Evolutionary conservation across 1,139 yeast genomes (phyloP), one percentile per base, ranked within the genome.

Genomic region (Yamadazyma pseudoaaseri): DNA sequence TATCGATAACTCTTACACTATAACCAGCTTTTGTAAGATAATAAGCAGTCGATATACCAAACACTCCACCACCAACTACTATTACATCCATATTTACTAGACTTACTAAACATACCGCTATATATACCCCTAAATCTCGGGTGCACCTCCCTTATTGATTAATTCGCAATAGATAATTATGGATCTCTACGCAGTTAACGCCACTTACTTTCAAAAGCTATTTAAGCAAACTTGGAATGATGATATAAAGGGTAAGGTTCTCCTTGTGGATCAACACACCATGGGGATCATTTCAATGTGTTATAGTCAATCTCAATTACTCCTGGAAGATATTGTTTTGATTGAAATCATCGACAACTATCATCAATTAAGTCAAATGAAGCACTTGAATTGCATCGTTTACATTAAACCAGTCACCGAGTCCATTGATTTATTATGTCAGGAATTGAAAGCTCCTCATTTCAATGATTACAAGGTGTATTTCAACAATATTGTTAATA

Each of bases 231-330:
- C 44, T 30, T 36, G 52, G 50, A 20, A 44, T 34, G 40, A 41
- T 22, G 49, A 40, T 7, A 57, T 67, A 29, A 75, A 76, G 45
- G 81, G 90, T 37, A 79, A 78, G 43, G 95, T 90, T 21, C 67
- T 92, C 24, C 67, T 92, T 28, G 70, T 94, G 37, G 99, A 92
- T 54, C 66, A 75, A 36, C 70, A 72, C 45, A 92, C 99, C 33
- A 85, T 95, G 11, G 73, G 89, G 0, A 78, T 89, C 18, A 78
- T 94, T 15, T 87, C 97, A 11, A 73, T 92, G 74, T 79, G 85
- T 45, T 78, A 95, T 27, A 84, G 96, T 2, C 98, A 94, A 57
- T 81, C 95, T 5, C 85, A 82, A 44, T 70, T 92, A 33, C 71
- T 92, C 31, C 80, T 83, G 44, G 78, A 86, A 46, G 96, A 90